These are phyloP conservation scores for Clavispora vitiphila DNA, from an alignment of 805 yeast species.

Conservation along the genomic window DNA sequence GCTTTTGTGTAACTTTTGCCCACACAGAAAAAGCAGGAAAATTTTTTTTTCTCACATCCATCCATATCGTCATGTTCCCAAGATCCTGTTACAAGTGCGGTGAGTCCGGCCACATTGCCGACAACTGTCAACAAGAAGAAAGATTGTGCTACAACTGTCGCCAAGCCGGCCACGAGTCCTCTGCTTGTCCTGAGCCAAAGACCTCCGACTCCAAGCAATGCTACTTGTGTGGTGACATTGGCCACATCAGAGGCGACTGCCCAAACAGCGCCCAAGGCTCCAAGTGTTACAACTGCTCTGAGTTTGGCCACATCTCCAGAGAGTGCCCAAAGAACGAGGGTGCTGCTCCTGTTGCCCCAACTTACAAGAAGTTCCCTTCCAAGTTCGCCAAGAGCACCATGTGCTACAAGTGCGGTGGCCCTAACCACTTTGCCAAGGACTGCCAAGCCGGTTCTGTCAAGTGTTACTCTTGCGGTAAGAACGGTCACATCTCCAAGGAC, in stretches of 20 bases:
- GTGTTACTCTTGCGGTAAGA: conserved; percentile 90
- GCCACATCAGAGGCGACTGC: conserved; percentile 87
- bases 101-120: conserved; percentile 86
- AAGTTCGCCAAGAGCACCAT: conserved; percentile 40
- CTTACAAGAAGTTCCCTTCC: conserved; percentile 15
- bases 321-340: conserved; percentile 54
- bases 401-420: conserved; percentile 89
- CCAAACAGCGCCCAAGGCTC: conserved; percentile 58
- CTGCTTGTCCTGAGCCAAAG: conserved; percentile 84
- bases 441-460: conserved; percentile 69
- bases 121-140: conserved; percentile 77
- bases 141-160: conserved; percentile 92
- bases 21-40: conserved; percentile 3
- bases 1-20: conserved; percentile 1
- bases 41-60: conserved; percentile 4
- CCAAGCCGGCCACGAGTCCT: conserved; percentile 83
- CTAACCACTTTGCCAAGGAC: conserved; percentile 90
- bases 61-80: conserved; percentile 33
- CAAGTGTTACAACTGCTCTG: conserved; percentile 77
- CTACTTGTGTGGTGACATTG: conserved; percentile 87
- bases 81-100: conserved; percentile 92
- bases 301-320: conserved; percentile 78
- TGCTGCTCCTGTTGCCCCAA: conserved; percentile 18
- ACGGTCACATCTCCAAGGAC: conserved; percentile 85
- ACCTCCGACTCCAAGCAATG: conserved; percentile 84